phyloP scores from a whole-genome alignment of 2,329 filamentous ascomycete genomes.

The Pseudodiploospora longispora region DNA sequence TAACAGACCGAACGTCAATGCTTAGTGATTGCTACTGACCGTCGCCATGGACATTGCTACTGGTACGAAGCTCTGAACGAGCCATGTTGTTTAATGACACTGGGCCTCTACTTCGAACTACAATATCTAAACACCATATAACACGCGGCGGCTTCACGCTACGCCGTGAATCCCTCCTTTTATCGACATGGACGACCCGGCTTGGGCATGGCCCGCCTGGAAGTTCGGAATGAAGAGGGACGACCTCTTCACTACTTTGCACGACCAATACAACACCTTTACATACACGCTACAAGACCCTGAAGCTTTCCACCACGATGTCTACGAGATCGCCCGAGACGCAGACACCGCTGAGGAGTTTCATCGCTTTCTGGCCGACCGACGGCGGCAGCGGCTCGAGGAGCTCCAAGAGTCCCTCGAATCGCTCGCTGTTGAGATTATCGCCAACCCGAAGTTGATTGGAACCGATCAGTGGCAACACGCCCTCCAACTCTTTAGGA shows the following conservation, averaged over 20 bases:
- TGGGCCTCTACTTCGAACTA: conserved; percentile 1
- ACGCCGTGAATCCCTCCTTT: too few relatives aligned
- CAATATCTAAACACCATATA: neutral
- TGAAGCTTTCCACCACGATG: conserved; percentile 54
- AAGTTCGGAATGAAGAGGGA: conserved; percentile 55
- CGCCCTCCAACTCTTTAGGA: conserved; percentile 51
- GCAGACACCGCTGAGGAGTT: conserved; percentile 46
- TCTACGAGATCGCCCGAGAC: conserved; percentile 47
- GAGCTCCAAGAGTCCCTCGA: conserved; percentile 50
- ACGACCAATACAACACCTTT: conserved; percentile 53
- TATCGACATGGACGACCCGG: conserved; percentile 45
- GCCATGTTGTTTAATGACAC: conserved; percentile 7
- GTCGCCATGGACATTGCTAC: conserved; percentile 14
- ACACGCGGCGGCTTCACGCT: too few relatives aligned
- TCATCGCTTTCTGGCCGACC: conserved; percentile 43
- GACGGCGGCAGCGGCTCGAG: conserved; percentile 44
- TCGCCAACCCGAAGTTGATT: conserved; percentile 50
- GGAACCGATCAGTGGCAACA: conserved; percentile 51
- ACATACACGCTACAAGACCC: conserved; percentile 49
- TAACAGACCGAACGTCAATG: conserved; percentile 4
- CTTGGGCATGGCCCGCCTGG: conserved; percentile 50
- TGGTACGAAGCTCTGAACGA: conserved; percentile 11
- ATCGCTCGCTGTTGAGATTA: conserved; percentile 52
- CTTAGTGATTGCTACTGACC: conserved; percentile 5
- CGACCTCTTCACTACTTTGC: conserved; percentile 49